phyloP scores from a whole-genome alignment of 495 filamentous ascomycete genomes.

The Penicillium chermesinum region DNA sequence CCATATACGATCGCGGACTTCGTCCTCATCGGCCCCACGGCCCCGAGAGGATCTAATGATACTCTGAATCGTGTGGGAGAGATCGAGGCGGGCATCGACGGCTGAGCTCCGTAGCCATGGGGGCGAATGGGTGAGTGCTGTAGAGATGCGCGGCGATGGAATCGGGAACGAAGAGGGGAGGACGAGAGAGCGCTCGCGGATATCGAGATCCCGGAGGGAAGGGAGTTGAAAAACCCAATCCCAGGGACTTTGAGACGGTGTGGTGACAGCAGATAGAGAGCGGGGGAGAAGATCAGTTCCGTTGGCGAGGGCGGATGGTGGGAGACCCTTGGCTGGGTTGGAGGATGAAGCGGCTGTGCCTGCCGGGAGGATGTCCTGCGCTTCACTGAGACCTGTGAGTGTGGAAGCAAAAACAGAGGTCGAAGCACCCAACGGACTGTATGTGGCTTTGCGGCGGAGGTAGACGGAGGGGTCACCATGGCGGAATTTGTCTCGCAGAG shows the following conservation, averaged over 20 bases:
- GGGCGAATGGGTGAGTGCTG: slow-evolving; percentile 31
- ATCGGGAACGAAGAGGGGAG: slow-evolving; percentile 52
- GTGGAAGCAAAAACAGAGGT: slow-evolving; percentile 67
- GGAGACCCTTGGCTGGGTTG: slow-evolving; percentile 29
- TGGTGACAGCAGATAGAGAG: slow-evolving; percentile 27
- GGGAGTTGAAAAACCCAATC: slow-evolving; percentile 74
- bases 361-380: slow-evolving; percentile 35
- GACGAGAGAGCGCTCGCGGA: slow-evolving; percentile 70
- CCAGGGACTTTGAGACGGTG: slow-evolving; percentile 45
- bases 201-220: slow-evolving; percentile 60
- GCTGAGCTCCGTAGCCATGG: slow-evolving; percentile 54
- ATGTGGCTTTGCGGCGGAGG: slow-evolving; percentile 70
- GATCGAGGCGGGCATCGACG: slow-evolving; percentile 71
- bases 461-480: slow-evolving; percentile 67
- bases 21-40: slow-evolving; percentile 33
- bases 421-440: slow-evolving; percentile 55
- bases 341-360: slow-evolving; percentile 14
- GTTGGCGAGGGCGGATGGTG: slow-evolving; percentile 24
- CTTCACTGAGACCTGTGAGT: slow-evolving; percentile 45
- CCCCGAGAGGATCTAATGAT: slow-evolving; percentile 40
- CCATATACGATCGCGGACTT: slow-evolving; percentile 59
- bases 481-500: slow-evolving; percentile 63
- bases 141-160: slow-evolving; percentile 22
- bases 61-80: slow-evolving; percentile 59
- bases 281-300: slow-evolving; percentile 16